Evolutionary conservation across 1,284 basidiomycete species (phyloP).

Genomic region (Cutaneotrichosporon curvatum): DNA sequence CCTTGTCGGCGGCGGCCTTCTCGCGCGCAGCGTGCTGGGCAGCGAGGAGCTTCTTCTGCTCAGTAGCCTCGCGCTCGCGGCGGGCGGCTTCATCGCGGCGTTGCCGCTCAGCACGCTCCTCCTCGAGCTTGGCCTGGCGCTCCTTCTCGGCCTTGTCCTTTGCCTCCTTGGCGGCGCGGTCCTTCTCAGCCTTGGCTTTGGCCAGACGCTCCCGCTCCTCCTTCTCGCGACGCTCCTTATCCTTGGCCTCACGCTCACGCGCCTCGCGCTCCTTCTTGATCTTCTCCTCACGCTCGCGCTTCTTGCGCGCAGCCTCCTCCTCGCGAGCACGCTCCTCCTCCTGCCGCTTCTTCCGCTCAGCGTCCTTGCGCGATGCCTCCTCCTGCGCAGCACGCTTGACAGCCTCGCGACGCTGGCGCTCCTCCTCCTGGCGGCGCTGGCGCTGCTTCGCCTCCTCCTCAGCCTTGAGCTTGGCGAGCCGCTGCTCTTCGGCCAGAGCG

Average conservation of each 20-base stretch:
- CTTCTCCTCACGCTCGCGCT: conserved; percentile 63
- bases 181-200: conserved; percentile 60
- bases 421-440: conserved; percentile 64
- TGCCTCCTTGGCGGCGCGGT: conserved; percentile 33
- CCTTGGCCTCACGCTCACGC: conserved; percentile 47
- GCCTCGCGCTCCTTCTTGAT: conserved; percentile 51
- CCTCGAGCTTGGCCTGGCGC: conserved; percentile 31
- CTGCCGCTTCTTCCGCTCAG: conserved; percentile 49
- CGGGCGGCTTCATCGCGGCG: conserved; percentile 33
- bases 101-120: conserved; percentile 31
- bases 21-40: conserved; percentile 38
- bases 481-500: conserved; percentile 73
- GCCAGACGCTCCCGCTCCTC: conserved; percentile 61
- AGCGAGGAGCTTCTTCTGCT: conserved; percentile 35
- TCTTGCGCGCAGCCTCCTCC: conserved; percentile 53
- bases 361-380: conserved; percentile 54
- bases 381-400: conserved; percentile 68
- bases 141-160: conserved; percentile 38
- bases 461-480: conserved; percentile 59
- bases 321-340: conserved; percentile 50
- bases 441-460: conserved; percentile 59
- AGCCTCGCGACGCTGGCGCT: conserved; percentile 63
- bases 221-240: conserved; percentile 50
- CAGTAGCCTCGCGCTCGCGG: conserved; percentile 36
- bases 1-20: conserved; percentile 32